A percentile compares a stretch with the other conserved stretches of the same genome.
Conservation (phyloP, 495 filamentous ascomycete species). For the Talaromyces stipitatus region DNA sequence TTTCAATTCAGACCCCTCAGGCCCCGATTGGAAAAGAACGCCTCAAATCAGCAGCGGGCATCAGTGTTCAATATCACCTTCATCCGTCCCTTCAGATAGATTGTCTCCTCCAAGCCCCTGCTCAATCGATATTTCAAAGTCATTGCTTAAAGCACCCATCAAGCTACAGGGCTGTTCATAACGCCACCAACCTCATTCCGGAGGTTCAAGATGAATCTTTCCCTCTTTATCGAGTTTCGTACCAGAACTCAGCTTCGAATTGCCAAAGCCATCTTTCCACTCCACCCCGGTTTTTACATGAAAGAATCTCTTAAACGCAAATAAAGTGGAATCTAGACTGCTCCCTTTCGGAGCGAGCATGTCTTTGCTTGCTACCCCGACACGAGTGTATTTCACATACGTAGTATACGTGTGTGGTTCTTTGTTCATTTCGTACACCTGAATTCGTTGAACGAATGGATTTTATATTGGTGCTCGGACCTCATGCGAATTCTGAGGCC, state of each 20-base stretch:
- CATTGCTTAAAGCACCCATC: conserved; percentile 13
- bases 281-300: conserved; percentile 40
- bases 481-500: background rate
- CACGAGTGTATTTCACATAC: conserved; percentile 26
- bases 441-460: conserved; percentile 10
- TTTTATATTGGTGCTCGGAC: conserved; percentile 3
- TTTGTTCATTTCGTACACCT: conserved; percentile 47
- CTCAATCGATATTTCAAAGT: background rate
- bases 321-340: conserved; percentile 27
- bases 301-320: conserved; percentile 50
- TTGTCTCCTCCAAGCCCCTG: background rate
- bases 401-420: conserved; percentile 39
- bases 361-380: conserved; percentile 16
- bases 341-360: conserved; percentile 25
- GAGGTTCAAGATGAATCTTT: conserved; percentile 12
- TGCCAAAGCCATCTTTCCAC: conserved; percentile 44
- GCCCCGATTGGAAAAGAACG: too few relatives aligned
- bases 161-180: conserved; percentile 14
- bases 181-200: conserved; percentile 27
- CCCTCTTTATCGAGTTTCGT: conserved; percentile 18
- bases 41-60: too few relatives aligned
- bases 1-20: background rate
- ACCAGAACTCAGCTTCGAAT: conserved; percentile 1
- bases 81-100: background rate
- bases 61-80: background rate